Evolutionary conservation across 1,284 basidiomycete species (phyloP), one percentile per base, ranked within the genome.

Genomic region (Phaffia rhodozyma): DNA sequence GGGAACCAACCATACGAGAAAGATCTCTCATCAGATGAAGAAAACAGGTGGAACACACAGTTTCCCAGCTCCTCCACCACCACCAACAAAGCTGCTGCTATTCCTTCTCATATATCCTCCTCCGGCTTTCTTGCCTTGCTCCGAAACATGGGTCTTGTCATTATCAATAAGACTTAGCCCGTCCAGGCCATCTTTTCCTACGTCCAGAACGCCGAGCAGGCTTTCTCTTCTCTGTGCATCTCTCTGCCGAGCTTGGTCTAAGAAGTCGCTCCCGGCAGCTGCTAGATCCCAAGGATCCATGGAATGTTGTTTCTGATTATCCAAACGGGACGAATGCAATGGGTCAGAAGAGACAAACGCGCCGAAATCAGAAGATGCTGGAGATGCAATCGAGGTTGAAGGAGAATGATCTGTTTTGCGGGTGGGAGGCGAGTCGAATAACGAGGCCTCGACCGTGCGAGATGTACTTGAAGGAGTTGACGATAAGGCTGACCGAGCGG

Each of bases 311-410:
- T 32, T 51, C 52, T 59, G 48, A 43, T 23, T 20, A n/a, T 49
- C 57, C 43, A 49, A 58, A 0, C 47, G 47, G 58, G 52, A 59
- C 5, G 58, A 59, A 30, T 51, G 48, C 32, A 59, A 59, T 38
- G 49, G 48, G 58, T 59, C 58, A 34, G 27, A 27, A 1, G 58
- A 59, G 27, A 30, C 16, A 34, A 59, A 30, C 21, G 58, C 38
- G 27, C 48, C 48, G 20, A 59, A 59, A 30, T 51, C 48, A 50
- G 58, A 50, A 20, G 58, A 27, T 3, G 58, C 49, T n/a, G 58
- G 30, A 1, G 47, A 51, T 29, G 48, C 47, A 11, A 48, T 59
- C 29, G 58, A 50, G 3, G 47, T 29, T 13, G 58, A 59, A 16
- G 48, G 27, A 9, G 57, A 49, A 43, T 43, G 38, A 16, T 43